A percentile compares a stretch with the other conserved stretches of the same genome.
These are phyloP conservation scores for Talaromyces sp. DNA, from an alignment of 2,329 filamentous ascomycete genomes.

Conservation along the genomic window DNA sequence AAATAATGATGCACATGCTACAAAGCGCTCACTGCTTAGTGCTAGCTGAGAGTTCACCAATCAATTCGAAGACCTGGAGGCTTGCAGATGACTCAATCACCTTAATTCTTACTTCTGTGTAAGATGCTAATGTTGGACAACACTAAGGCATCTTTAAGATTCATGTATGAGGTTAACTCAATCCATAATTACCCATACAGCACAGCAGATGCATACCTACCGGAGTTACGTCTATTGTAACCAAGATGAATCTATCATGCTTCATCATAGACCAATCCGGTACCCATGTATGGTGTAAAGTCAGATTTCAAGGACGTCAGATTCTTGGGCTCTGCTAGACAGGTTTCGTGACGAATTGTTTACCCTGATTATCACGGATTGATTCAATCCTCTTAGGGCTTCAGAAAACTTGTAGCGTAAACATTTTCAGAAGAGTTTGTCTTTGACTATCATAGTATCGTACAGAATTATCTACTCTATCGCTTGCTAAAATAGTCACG, in stretches of 20 bases:
- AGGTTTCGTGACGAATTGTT: background rate
- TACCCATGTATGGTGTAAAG: background rate
- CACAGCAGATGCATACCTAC: background rate
- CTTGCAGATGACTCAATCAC: background rate
- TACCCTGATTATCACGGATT: background rate
- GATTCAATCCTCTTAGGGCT: background rate
- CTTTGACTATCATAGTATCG: background rate
- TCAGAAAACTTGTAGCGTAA: background rate
- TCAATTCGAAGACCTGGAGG: background rate
- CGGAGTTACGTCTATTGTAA: background rate
- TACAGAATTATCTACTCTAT: background rate
- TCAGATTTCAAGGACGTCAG: background rate
- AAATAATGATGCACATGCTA: background rate
- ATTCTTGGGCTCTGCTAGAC: background rate
- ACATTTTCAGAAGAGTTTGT: background rate
- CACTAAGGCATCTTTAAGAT: background rate
- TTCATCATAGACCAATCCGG: background rate
- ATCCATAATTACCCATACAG: background rate
- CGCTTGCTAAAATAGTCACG: background rate
- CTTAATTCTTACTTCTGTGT: background rate
- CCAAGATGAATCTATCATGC: background rate
- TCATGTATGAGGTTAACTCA: background rate
- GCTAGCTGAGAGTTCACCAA: background rate
- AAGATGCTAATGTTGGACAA: background rate
- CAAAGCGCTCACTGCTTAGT: background rate